phyloP scores from a whole-genome alignment of 306 rosid genomes.

The Cajanus cajan region DNA sequence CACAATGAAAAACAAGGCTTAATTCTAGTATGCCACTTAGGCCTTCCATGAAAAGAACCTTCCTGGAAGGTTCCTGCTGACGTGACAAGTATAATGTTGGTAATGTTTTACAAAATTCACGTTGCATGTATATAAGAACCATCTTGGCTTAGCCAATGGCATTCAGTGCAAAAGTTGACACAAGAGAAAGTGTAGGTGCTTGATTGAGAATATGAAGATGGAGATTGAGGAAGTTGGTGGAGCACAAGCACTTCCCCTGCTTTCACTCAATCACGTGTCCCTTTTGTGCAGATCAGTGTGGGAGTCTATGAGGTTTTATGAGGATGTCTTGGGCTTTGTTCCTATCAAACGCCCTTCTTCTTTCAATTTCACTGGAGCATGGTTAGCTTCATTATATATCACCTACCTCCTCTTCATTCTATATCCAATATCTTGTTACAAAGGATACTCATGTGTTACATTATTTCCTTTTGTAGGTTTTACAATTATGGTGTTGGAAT shows the following conservation, averaged over 20 bases:
- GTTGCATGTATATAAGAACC: slow-evolving; percentile 49
- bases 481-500: slow-evolving; percentile 82
- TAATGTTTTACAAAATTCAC: background rate
- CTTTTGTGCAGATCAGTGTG: slow-evolving; percentile 68
- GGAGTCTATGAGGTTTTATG: slow-evolving; percentile 68
- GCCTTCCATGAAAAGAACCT: slow-evolving; percentile 37
- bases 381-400: slow-evolving; percentile 40
- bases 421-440: background rate
- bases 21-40: background rate
- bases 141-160: background rate
- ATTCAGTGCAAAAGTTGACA: slow-evolving; percentile 20
- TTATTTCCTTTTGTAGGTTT: slow-evolving; percentile 42
- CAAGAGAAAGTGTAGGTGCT: background rate
- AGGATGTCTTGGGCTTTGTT: slow-evolving; percentile 72
- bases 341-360: slow-evolving; percentile 84
- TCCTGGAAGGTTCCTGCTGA: slow-evolving; percentile 59
- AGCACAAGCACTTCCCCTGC: slow-evolving; percentile 64
- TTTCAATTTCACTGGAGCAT: slow-evolving; percentile 83
- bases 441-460: background rate
- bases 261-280: slow-evolving; percentile 73
- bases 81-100: slow-evolving; percentile 1
- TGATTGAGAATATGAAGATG: slow-evolving; percentile 32
- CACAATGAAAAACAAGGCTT: background rate
- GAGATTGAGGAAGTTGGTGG: slow-evolving; percentile 70
- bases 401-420: background rate